Base-by-base conservation (phyloP, 352 stramenopile genomes). In the Globisporangium iwayamae region DNA sequence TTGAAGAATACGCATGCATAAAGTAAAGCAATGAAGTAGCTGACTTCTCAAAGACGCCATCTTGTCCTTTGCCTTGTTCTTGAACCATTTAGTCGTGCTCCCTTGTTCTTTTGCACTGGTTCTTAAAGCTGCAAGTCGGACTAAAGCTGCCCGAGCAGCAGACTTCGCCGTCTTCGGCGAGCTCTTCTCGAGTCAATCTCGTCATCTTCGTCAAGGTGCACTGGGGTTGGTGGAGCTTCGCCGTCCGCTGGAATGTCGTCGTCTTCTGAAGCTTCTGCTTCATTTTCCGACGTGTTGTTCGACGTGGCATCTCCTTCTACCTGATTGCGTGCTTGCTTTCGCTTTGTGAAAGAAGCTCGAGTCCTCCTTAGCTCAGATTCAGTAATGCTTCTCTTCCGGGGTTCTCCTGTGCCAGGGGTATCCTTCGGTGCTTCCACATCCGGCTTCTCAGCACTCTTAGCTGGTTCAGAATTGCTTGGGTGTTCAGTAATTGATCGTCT, bases 131-230 rank as follows among this genome's bases (percentile, higher is more conserved):
- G 32, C 30, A 30, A 11, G 18, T 6, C 18, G 11, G 11, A 34
- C 11, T 46, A 58, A 7, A 52, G n/a, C n/a, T 46, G 36, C 11
- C 25, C 30, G 13, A 46, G 20, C 22, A 69, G 47, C 53, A 63
- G 30, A 60, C 65, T 63, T 54, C 66, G 67, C 22, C 78, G 68
- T 52, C 74, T 72, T 28, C 66, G 61, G 22, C 69, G 74, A 39
- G 53, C 69, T 71, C 69, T 68, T 58, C 66, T 61, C 51, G 71
- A 71, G 39, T 76, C 60, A 54, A 79, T 73, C 4, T 69, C 51
- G 11, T 84, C 68, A 54, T 62, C 62, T 52, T 50, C 64, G 28
- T 39, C 58, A 36, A n/a, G 32, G n/a, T n/a, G 30, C 38, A 58
- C 32, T 63, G 6, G 28, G 25, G 53, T 18, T 28, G 43, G 52